phyloP scores from a whole-genome alignment of 441 rosid genomes.

The Gossypium gossypioides region DNA sequence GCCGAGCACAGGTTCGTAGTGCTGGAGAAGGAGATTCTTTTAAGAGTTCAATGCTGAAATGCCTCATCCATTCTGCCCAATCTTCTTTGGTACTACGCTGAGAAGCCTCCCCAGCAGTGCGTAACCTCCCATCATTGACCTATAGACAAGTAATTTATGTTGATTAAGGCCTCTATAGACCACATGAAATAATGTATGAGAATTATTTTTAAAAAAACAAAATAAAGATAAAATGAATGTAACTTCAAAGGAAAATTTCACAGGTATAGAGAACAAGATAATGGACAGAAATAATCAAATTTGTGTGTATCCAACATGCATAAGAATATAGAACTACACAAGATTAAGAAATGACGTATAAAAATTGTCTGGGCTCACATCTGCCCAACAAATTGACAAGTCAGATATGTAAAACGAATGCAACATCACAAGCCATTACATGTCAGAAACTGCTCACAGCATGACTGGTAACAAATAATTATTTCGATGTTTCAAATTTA shows the following conservation, averaged over 20 bases:
- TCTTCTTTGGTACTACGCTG: constrained; percentile 99
- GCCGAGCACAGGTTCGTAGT: constrained; percentile 90
- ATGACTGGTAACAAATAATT: neutral
- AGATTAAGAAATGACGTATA: neutral
- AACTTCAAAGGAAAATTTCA: constrained; percentile 1
- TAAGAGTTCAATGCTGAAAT: constrained; percentile 93
- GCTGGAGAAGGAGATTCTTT: constrained; percentile 99
- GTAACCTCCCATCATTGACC: constrained; percentile 89
- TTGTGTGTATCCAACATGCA: neutral
- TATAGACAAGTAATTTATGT: constrained; percentile 16
- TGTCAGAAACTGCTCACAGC: neutral
- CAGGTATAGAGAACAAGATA: constrained; percentile 9
- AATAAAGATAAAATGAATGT: constrained; percentile 3
- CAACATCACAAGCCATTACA: neutral
- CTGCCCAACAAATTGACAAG: neutral
- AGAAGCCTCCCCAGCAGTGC: constrained; percentile 99
- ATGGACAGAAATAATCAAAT: neutral
- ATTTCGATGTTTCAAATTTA: neutral
- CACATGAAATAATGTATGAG: constrained; percentile 1
- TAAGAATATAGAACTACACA: neutral
- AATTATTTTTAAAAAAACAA: constrained; percentile 5
- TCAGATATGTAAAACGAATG: neutral
- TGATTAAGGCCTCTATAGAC: neutral
- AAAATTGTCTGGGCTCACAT: neutral
- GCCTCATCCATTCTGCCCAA: constrained; percentile 99